Evolutionary conservation across 176 grass and related monocot species (phyloP), one percentile per base, ranked within the genome.

Genomic region (Aegilops tauschii): DNA sequence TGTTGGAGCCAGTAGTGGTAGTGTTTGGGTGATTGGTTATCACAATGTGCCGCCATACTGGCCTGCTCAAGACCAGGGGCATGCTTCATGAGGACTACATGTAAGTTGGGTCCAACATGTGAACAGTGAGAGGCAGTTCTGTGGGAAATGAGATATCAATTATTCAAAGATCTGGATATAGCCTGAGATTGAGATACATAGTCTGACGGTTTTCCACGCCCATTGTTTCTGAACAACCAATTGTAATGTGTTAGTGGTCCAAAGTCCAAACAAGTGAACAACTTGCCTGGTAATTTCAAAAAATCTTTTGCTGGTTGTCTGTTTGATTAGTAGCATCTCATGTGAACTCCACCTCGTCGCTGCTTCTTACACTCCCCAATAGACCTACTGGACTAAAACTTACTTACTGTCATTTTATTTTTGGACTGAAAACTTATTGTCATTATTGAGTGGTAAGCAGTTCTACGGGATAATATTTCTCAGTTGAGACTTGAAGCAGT

Each of bases 211-310:
- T 37, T 6, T 65, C 14, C 30, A 42, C 40, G 67, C 35, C 82
- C 76, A 29, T 59, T 85, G 32, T 66, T 27, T 16, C 6, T 42
- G 23, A 80, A 30, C 17, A 11, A 64, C 58, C 44, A 45, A 17
- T 74, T 80, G 58, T 20, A 68, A 79, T 40, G 23, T 40, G 32
- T 28, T 2, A 30, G 10, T 50, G 35, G 35, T 45, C 44, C 42
- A 44, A 44, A 44, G 31, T 67, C 56, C 69, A 73, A 67, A 73
- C 11, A 81, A 32, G 45, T 42, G 58, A 42, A 80, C 37, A 77
- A 90, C 3, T 90, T 78, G 73, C 20, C 29, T 65, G 17, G 77
- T 21, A 83, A 65, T 54, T 65, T 90, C 80, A 75, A 21, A 64
- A 49, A 30, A 30, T 65, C 16, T 65, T 76, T 39, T 72, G 1